These are phyloP conservation scores for Pyrenophora seminiperda DNA, from an alignment of 2,329 filamentous ascomycete genomes.

Conservation along the genomic window DNA sequence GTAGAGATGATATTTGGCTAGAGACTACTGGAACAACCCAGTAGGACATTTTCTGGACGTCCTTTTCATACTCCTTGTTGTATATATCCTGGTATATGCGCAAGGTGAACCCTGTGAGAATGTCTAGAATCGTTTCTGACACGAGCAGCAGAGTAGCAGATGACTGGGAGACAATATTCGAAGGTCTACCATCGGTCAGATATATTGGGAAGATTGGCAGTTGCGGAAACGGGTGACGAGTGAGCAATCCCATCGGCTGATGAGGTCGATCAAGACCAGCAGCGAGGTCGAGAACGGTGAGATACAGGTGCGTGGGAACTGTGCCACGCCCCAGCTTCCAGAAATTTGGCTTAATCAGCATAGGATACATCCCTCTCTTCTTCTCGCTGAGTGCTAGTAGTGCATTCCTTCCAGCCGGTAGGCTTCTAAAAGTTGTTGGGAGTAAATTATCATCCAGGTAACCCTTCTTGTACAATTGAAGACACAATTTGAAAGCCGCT, in stretches of 20 bases:
- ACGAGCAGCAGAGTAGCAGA: constrained; percentile 54
- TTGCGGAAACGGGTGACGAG: constrained; percentile 66
- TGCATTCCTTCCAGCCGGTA: constrained; percentile 87
- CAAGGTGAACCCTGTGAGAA: constrained; percentile 74
- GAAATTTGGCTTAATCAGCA: constrained; percentile 76
- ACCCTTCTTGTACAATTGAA: constrained; percentile 67
- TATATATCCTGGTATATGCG: constrained; percentile 82
- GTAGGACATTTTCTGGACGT: constrained; percentile 72
- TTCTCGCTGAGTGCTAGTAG: constrained; percentile 79
- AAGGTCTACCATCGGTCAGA: constrained; percentile 67
- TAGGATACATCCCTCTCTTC: constrained; percentile 73
- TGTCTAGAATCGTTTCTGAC: constrained; percentile 53
- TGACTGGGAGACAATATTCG: constrained; percentile 60
- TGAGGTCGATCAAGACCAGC: constrained; percentile 63
- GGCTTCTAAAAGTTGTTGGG: constrained; percentile 70
- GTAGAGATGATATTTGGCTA: not conserved
- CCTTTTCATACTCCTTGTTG: constrained; percentile 78
- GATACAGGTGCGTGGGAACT: constrained; percentile 61
- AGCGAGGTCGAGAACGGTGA: constrained; percentile 67
- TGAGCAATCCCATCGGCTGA: constrained; percentile 71
- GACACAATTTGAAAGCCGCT: constrained; percentile 83
- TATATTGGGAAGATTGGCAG: constrained; percentile 74
- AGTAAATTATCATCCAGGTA: constrained; percentile 76
- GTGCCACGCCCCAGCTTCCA: constrained; percentile 63
- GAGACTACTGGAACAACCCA: constrained; percentile 70